Percentiles rank a stretch among this genome's conserved stretches.
Conservation (phyloP, 176 grass and related monocot genomes). For the Chrysopogon serrulatus region DNA sequence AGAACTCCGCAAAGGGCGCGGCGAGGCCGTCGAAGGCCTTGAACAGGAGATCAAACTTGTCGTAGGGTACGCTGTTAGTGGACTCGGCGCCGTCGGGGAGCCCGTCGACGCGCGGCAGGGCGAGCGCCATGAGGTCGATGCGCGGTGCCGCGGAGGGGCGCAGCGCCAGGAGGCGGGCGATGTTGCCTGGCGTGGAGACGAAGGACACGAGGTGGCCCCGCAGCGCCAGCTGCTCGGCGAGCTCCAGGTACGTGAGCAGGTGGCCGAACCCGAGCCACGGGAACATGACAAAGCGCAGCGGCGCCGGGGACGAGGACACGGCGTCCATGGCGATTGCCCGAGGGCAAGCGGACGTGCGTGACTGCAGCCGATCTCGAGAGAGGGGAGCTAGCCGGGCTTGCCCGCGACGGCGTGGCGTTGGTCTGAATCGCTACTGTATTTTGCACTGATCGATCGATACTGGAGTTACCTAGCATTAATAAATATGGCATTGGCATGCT, state of each 20-base stretch:
- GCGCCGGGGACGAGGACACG: neutral
- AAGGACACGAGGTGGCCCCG: neutral
- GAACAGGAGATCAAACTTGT: neutral
- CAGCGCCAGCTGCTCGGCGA: no score
- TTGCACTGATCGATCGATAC: no score
- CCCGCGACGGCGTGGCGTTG: no score
- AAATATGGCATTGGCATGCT: no score
- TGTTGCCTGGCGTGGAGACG: neutral
- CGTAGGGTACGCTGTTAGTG: neutral
- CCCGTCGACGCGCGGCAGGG: neutral
- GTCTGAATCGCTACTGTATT: no score
- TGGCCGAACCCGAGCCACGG: conserved; percentile 1
- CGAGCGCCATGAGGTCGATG: neutral
- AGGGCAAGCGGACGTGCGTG: no score
- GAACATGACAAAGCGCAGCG: neutral
- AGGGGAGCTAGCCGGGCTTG: neutral
- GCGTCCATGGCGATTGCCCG: neutral
- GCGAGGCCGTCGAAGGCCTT: no score
- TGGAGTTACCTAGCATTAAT: no score
- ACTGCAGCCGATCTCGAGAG: no score
- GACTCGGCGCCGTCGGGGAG: conserved; percentile 2
- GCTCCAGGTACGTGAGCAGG: neutral
- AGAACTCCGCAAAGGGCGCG: no score
- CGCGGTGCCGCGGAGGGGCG: neutral
- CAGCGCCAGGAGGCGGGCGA: neutral